phyloP scores from a whole-genome alignment of 1,284 basidiomycete genomes.

The Cryptococcus deneoformans region DNA sequence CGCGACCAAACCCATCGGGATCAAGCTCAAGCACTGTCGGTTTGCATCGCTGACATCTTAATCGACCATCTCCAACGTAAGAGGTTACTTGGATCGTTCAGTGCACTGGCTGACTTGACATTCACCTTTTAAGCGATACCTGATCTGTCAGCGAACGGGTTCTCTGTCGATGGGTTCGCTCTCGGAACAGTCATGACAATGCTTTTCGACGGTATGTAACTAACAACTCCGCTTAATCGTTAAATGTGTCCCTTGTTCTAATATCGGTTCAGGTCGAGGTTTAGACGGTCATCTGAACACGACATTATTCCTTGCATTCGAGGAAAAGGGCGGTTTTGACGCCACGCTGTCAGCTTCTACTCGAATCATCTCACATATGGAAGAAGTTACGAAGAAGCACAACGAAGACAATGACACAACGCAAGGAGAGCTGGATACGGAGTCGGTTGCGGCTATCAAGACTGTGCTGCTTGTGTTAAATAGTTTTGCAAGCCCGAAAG shows the following conservation, averaged over 20 bases:
- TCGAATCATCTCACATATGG: conserved; percentile 49
- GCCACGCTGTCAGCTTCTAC: conserved; percentile 63
- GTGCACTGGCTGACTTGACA: background rate
- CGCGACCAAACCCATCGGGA: conserved; percentile 73
- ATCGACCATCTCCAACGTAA: conserved; percentile 60
- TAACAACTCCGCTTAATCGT: background rate
- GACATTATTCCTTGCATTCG: conserved; percentile 72
- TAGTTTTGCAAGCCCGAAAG: conserved; percentile 72
- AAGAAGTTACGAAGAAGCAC: conserved; percentile 5
- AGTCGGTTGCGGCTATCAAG: conserved; percentile 64
- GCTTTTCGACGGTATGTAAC: conserved; percentile 73
- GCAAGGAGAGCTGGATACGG: conserved; percentile 2
- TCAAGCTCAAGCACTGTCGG: conserved; percentile 68
- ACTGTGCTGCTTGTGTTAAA: conserved; percentile 74
- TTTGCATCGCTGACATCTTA: conserved; percentile 68
- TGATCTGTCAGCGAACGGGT: background rate
- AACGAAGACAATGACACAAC: conserved; percentile 8
- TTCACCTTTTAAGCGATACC: background rate
- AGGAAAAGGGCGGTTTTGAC: conserved; percentile 68
- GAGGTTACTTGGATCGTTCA: background rate
- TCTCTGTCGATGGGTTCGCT: conserved; percentile 61
- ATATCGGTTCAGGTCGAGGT: conserved; percentile 61
- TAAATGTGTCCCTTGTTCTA: conserved; percentile 2
- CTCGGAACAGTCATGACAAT: conserved; percentile 69
- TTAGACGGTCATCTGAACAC: conserved; percentile 75